A percentile compares a stretch with the other conserved stretches of the same genome.
Conservation (phyloP, 169 alveolate genomes). For the Amoebophrya sp. region DNA sequence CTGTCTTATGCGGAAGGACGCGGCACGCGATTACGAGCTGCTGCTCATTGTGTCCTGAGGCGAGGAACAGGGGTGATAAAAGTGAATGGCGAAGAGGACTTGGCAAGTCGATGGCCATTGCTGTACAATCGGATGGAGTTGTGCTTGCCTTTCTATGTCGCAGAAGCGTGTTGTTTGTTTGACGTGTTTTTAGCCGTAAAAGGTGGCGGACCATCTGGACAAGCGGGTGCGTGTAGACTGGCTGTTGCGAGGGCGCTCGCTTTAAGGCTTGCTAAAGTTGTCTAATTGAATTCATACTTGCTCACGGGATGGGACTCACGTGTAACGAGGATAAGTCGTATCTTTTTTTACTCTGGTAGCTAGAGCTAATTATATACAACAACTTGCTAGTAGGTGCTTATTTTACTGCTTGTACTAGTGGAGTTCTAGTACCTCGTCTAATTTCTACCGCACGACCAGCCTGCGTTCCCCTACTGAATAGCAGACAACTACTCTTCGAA, state of each 20-base stretch:
- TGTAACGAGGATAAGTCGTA: too few relatives aligned
- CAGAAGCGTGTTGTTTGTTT: constrained; percentile 59
- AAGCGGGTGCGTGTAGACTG: constrained; percentile 61
- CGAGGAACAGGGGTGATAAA: constrained; percentile 59
- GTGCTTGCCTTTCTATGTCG: constrained; percentile 58
- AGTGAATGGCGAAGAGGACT: constrained; percentile 63
- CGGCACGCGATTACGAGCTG: constrained; percentile 64
- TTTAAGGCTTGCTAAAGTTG: too few relatives aligned
- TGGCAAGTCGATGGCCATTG: constrained; percentile 63
- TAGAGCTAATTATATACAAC: too few relatives aligned
- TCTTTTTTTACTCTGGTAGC: too few relatives aligned
- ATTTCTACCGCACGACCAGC: constrained; percentile 61
- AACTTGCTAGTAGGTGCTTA: too few relatives aligned
- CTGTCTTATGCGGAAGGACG: constrained; percentile 57
- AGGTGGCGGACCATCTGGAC: constrained; percentile 69
- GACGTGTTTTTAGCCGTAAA: constrained; percentile 59
- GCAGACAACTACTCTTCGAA: constrained; percentile 57
- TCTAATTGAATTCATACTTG: too few relatives aligned
- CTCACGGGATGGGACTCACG: too few relatives aligned
- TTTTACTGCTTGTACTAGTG: too few relatives aligned
- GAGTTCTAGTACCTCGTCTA: too few relatives aligned
- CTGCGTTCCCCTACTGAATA: not conserved
- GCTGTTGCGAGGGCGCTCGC: constrained; percentile 69
- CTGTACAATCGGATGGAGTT: constrained; percentile 67
- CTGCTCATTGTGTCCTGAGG: constrained; percentile 55